Evolutionary conservation across 2,329 filamentous ascomycete genomes (phyloP), one percentile per base, ranked within the genome.

Genomic region (Monosporascus sp.): DNA sequence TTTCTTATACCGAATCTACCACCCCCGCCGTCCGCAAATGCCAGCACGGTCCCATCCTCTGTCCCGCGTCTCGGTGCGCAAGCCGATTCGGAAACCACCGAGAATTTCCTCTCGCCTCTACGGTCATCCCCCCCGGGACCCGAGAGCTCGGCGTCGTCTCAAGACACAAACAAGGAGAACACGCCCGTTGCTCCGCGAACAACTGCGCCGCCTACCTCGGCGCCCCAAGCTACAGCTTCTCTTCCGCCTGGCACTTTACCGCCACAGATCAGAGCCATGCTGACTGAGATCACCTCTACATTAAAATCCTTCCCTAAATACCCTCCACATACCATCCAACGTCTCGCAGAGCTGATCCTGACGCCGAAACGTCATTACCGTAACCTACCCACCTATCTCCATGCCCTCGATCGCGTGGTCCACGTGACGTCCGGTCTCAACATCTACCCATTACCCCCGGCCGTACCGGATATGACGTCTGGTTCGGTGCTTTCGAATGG

Each of bases 241-340:
- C 67, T 64, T 6, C 58, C 66, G 20, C 60, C 75, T 9, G 74
- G 75, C 41, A 71, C 75, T 18, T 76, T 92, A 15, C 87, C 88
- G 2, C 76, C 77, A 7, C 84, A 85, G 57, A 75, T 93, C 48
- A 72, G 78, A 53, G 76, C 79, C 51, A 81, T 90, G 65, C 72
- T 90, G 47, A 67, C 71, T 54, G 81, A 81, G 53, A 85, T 90
- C 58, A 78, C 72, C 39, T 70, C 71, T 6, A 84, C 85, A 17
- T 75, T 96, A 39, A 76, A 72, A 48, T 77, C 80, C 59, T 99
- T 99, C 70, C 67, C 81, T 22, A 75, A 77, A 3, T 82, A 88
- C 61, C 93, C 94, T 1, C 94, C 94, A 0, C 90, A 97, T 68
- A 97, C 94, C 3, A 82, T 97, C 56, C 94, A 99, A 72, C 88